Conservation (phyloP, 2,329 filamentous ascomycete genomes). For the Fusarium sp. region DNA sequence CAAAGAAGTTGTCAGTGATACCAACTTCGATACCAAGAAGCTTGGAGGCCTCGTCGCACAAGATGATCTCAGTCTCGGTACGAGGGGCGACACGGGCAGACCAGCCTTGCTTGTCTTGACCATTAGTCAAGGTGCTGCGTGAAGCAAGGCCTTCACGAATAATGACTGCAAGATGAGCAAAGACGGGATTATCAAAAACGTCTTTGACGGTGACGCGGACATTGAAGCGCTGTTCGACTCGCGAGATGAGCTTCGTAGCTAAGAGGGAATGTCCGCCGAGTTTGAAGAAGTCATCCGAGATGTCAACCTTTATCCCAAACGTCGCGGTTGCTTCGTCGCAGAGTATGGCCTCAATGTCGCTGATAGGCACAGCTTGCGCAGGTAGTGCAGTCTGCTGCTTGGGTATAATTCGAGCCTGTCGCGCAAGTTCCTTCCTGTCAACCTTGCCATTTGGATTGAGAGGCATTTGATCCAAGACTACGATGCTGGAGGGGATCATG, state of each 20-base stretch:
- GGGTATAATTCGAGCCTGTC: neutral
- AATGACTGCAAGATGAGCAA: neutral
- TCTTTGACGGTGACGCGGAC: neutral
- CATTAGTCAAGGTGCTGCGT: neutral
- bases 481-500: constrained; percentile 40
- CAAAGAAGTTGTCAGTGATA: constrained; percentile 14
- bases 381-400: neutral
- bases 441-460: constrained; percentile 41
- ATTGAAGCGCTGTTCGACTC: neutral
- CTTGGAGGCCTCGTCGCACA: neutral
- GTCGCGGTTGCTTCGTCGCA: neutral
- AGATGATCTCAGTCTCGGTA: neutral
- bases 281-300: constrained; percentile 4
- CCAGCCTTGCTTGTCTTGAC: neutral
- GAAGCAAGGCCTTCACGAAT: neutral
- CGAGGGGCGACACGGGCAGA: neutral
- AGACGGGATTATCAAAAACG: neutral
- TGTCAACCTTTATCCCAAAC: constrained; percentile 1
- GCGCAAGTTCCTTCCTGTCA: constrained; percentile 28
- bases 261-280: constrained; percentile 10
- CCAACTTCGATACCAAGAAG: neutral
- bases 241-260: constrained; percentile 1
- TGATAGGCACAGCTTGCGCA: neutral
- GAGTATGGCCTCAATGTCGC: neutral
- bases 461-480: constrained; percentile 38